A percentile compares a stretch with the other conserved stretches of the same genome.
phyloP scores from a whole-genome alignment of 2,329 filamentous ascomycete genomes.

The Apiospora marii region DNA sequence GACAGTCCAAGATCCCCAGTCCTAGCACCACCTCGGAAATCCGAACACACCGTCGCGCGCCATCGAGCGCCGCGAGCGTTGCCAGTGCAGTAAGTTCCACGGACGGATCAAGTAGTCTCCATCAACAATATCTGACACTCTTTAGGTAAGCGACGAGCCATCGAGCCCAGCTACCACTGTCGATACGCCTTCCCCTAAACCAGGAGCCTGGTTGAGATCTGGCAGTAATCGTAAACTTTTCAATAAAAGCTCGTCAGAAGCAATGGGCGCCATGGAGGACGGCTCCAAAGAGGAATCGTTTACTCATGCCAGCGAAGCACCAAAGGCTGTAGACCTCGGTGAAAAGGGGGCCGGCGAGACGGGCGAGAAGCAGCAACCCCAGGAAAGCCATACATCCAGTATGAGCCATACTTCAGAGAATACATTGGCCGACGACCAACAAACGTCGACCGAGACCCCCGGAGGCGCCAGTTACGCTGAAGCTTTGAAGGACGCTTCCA shows the following conservation, averaged over 20 bases:
- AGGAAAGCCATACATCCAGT: constrained; percentile 11
- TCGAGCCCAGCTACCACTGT: constrained; percentile 17
- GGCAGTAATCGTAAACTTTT: background rate
- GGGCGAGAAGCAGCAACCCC: constrained; percentile 12
- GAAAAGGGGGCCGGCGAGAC: background rate
- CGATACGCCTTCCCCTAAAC: constrained; percentile 18
- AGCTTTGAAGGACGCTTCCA: constrained; percentile 25
- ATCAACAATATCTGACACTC: background rate
- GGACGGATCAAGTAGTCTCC: background rate
- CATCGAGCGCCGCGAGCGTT: constrained; percentile 11
- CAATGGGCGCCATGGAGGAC: background rate
- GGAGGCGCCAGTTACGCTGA: constrained; percentile 26
- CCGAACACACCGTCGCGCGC: constrained; percentile 3
- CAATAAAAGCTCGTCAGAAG: constrained; percentile 8
- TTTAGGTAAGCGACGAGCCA: constrained; percentile 3
- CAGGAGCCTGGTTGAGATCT: constrained; percentile 11
- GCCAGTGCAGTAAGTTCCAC: constrained; percentile 3
- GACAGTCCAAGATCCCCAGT: constrained; percentile 10
- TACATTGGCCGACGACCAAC: constrained; percentile 20
- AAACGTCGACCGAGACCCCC: constrained; percentile 21
- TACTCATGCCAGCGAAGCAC: constrained; percentile 28
- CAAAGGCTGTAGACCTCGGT: constrained; percentile 14
- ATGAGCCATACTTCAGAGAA: constrained; percentile 24
- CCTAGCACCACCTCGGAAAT: background rate
- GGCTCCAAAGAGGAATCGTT: constrained; percentile 27